Conservation (phyloP, 768 basidiomycete species). For the Tricholoma hemisulphureum region DNA sequence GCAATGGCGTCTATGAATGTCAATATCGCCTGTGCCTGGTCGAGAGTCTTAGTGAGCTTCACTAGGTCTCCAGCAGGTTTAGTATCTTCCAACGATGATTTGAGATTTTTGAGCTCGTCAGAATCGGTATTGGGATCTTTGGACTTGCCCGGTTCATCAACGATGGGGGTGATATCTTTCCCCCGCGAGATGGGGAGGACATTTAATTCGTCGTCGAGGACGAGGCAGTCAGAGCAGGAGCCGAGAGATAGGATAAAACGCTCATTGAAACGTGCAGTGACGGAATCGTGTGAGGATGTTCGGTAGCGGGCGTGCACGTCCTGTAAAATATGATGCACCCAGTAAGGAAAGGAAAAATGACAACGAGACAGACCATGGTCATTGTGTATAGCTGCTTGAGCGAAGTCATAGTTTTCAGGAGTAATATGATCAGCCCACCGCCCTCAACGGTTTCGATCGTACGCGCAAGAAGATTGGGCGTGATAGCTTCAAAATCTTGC, state of each 20-base stretch:
- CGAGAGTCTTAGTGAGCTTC: constrained; percentile 86
- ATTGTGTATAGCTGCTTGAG: constrained; percentile 89
- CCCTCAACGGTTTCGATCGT: constrained; percentile 99
- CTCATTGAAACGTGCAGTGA: constrained; percentile 96
- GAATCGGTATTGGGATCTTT: constrained; percentile 26
- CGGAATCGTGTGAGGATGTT: constrained; percentile 84
- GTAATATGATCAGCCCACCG: constrained; percentile 82
- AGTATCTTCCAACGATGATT: constrained; percentile 73
- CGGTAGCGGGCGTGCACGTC: constrained; percentile 95
- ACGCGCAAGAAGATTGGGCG: constrained; percentile 92
- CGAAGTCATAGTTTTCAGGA: constrained; percentile 94
- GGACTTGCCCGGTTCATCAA: constrained; percentile 37
- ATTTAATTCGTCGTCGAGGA: constrained; percentile 97
- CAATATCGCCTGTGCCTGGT: constrained; percentile 92
- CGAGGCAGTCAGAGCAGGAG: constrained; percentile 87
- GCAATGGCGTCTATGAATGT: constrained; percentile 94
- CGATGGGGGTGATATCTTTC: constrained; percentile 82
- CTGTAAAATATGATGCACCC: constrained; percentile 44
- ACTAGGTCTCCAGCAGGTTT: constrained; percentile 88
- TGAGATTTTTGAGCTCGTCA: constrained; percentile 76
- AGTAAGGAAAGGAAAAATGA: neutral
- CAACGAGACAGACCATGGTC: constrained; percentile 57
- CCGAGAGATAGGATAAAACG: constrained; percentile 97
- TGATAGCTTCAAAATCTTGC: constrained; percentile 98
- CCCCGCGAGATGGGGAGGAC: constrained; percentile 94